Conservation (phyloP, 225 moss, liverwort and hornwort genomes). For the Antitrichia curtipendula region DNA sequence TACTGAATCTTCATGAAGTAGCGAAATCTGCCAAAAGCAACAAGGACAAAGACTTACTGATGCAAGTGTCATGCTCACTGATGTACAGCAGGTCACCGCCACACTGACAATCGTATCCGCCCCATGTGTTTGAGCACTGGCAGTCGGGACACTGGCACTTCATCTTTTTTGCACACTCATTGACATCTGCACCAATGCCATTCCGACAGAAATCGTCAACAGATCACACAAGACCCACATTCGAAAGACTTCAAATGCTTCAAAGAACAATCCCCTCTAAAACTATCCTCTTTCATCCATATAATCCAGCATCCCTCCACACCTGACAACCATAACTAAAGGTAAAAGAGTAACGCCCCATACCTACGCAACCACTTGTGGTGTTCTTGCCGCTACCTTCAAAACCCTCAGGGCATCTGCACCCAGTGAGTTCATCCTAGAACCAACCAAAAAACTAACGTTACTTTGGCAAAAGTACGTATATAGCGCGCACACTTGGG, state of each 20-base stretch:
- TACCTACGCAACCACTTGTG: slow-evolving; percentile 31
- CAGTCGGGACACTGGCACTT: slow-evolving; percentile 69
- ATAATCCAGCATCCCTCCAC: background rate
- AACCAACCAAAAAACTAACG: background rate
- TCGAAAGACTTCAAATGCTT: background rate
- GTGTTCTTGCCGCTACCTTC: slow-evolving; percentile 28
- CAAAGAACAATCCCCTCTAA: background rate
- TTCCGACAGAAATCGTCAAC: background rate
- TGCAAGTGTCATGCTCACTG: slow-evolving; percentile 67
- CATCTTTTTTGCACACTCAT: slow-evolving; percentile 43
- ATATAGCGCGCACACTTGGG: too few species aligned
- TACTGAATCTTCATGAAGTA: background rate
- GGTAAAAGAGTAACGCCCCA: background rate
- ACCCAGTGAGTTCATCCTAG: slow-evolving; percentile 26
- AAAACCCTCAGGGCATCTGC: slow-evolving; percentile 62
- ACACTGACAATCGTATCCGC: slow-evolving; percentile 66
- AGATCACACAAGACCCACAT: background rate
- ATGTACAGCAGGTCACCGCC: slow-evolving; percentile 57
- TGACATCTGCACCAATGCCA: slow-evolving; percentile 18
- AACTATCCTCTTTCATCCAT: background rate
- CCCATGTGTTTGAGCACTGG: slow-evolving; percentile 55
- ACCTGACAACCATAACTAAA: background rate
- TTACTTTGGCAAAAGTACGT: background rate
- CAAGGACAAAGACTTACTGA: slow-evolving; percentile 23
- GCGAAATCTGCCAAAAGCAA: background rate